Evolutionary conservation across 148 eudicot species (phyloP).

Genomic region (Limonium bicolor): DNA sequence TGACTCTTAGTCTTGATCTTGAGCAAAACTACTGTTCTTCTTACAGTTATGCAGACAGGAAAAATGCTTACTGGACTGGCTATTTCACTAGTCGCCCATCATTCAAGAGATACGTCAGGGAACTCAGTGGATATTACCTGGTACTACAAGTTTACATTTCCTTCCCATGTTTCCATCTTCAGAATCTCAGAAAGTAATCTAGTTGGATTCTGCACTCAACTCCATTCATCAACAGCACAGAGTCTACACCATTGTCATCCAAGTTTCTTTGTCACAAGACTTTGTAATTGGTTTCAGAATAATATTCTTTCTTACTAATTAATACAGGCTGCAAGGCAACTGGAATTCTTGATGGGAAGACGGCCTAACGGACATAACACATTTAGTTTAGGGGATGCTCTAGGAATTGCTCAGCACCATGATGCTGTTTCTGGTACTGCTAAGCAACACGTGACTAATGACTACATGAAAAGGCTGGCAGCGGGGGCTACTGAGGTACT

Average conservation of each 20-base stretch:
- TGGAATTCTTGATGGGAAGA: slow-evolving; percentile 56
- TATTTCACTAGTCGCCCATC: slow-evolving; percentile 87
- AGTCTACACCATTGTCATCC: too few species aligned
- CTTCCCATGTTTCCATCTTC: slow-evolving; percentile 3
- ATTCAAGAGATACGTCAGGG: slow-evolving; percentile 59
- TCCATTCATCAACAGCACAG: too few species aligned
- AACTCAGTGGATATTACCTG: slow-evolving; percentile 80
- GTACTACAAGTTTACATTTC: slow-evolving; percentile 16
- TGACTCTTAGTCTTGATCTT: too few species aligned
- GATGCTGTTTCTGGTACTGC: slow-evolving; percentile 85
- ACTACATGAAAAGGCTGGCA: slow-evolving; percentile 65
- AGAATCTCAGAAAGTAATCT: too few species aligned
- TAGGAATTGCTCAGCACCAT: slow-evolving; percentile 82
- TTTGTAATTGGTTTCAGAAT: too few species aligned
- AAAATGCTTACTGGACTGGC: slow-evolving; percentile 78
- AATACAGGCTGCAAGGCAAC: slow-evolving; percentile 75
- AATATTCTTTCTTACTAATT: neutral
- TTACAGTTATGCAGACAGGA: slow-evolving; percentile 59
- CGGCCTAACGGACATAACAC: slow-evolving; percentile 39
- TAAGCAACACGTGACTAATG: slow-evolving; percentile 61
- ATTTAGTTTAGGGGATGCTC: slow-evolving; percentile 64
- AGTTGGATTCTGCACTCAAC: too few species aligned
- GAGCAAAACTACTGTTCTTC: neutral
- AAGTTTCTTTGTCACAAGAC: too few species aligned
- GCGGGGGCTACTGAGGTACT: slow-evolving; percentile 69